Evolutionary conservation across 1,284 basidiomycete genomes (phyloP).

Genomic region (Hortiboletus rubellus): DNA sequence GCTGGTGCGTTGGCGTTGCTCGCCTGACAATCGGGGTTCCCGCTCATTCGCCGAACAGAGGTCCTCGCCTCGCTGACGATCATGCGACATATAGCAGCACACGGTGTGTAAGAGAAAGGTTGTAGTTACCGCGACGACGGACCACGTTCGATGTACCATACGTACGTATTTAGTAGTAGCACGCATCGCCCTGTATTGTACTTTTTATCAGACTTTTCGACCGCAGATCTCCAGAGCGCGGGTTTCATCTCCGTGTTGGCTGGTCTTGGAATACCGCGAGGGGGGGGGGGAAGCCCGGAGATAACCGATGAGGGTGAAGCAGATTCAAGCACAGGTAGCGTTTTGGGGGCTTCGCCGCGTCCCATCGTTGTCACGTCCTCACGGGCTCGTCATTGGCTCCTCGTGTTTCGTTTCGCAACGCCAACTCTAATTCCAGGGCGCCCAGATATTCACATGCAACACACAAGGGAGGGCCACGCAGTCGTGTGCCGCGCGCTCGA

Average conservation of each 20-base stretch:
- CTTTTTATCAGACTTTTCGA: constrained; percentile 1
- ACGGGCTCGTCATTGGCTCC: background rate
- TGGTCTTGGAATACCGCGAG: background rate
- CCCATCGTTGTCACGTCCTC: background rate
- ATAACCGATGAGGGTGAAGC: constrained; percentile 6
- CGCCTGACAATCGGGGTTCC: constrained; percentile 1
- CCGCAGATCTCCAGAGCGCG: constrained; percentile 3
- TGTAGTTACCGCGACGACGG: background rate
- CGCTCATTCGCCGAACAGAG: constrained; percentile 40
- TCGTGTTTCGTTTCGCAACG: constrained; percentile 1
- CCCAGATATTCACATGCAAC: background rate
- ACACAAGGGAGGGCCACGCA: background rate
- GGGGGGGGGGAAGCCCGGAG: background rate
- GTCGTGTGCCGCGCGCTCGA: background rate
- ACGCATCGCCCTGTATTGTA: constrained; percentile 17
- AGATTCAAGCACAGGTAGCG: constrained; percentile 4
- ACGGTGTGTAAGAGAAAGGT: constrained; percentile 31
- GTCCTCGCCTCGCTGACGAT: constrained; percentile 60
- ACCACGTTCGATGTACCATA: constrained; percentile 13
- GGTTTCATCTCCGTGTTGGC: constrained; percentile 2
- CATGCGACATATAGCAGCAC: constrained; percentile 62
- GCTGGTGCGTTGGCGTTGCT: constrained; percentile 40
- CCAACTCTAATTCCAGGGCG: constrained; percentile 18
- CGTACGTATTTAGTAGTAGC: constrained; percentile 5
- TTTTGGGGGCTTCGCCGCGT: constrained; percentile 1